These are phyloP conservation scores for Phoenix dactylifera DNA, from an alignment of 176 grass and related monocot genomes.

Conservation along the genomic window DNA sequence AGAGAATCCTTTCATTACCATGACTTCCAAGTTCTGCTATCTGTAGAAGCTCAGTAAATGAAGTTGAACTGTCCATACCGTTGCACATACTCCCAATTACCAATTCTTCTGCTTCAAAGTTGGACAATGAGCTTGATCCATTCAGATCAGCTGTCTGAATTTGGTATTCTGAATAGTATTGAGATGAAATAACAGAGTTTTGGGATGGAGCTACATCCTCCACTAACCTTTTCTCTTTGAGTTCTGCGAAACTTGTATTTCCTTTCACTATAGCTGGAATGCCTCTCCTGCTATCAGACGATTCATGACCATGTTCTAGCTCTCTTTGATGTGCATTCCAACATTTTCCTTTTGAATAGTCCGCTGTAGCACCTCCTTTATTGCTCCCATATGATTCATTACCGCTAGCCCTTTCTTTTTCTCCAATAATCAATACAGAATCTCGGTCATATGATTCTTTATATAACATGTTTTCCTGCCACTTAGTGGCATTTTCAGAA, in stretches of 20 bases:
- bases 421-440: slow-evolving; percentile 35
- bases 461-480: slow-evolving; percentile 38
- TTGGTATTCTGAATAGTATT: slow-evolving; percentile 37
- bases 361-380: slow-evolving; percentile 18
- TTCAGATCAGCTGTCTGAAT: slow-evolving; percentile 13
- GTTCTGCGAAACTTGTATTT: slow-evolving; percentile 18
- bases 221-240: slow-evolving; percentile 31
- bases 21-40: slow-evolving; percentile 30
- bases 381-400: slow-evolving; percentile 51
- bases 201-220: slow-evolving; percentile 57
- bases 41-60: slow-evolving; percentile 33
- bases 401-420: slow-evolving; percentile 48
- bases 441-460: slow-evolving; percentile 41
- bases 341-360: slow-evolving; percentile 15
- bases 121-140: slow-evolving; percentile 31
- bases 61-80: slow-evolving; percentile 20
- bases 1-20: slow-evolving; percentile 10
- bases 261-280: slow-evolving; percentile 11
- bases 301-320: slow-evolving; percentile 13
- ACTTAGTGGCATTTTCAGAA: slow-evolving; percentile 38
- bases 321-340: slow-evolving; percentile 25
- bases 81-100: slow-evolving; percentile 27
- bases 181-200: slow-evolving; percentile 53
- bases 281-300: slow-evolving; percentile 29
- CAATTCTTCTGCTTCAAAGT: slow-evolving; percentile 19